A percentile compares a stretch with the other conserved stretches of the same genome.
These are phyloP conservation scores for Pilaira anomala DNA, from an alignment of 192 early-diverging fungal genomes.

Conservation along the genomic window DNA sequence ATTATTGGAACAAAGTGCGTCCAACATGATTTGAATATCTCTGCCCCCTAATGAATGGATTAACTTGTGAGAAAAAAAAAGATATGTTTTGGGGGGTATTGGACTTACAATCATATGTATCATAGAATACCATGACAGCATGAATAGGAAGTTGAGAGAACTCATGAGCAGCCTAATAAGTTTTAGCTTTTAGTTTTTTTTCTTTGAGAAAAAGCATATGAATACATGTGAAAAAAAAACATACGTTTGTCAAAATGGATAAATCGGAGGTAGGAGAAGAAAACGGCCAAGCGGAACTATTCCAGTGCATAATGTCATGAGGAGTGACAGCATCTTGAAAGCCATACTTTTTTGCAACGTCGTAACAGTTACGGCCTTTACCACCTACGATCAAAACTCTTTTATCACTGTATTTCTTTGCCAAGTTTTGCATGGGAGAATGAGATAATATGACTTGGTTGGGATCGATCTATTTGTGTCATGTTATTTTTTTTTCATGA, in stretches of 20 bases:
- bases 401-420: conserved; percentile 53
- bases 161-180: conserved; percentile 18
- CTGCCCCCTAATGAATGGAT: conserved; percentile 72
- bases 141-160: conserved; percentile 55
- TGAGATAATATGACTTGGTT: conserved; percentile 80
- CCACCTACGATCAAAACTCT: conserved; percentile 79
- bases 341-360: conserved; percentile 67
- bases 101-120: conserved; percentile 72
- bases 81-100: no score
- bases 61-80: no score
- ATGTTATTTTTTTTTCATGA: background rate
- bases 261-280: conserved; percentile 24
- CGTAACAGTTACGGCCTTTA: conserved; percentile 47
- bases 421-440: conserved; percentile 77
- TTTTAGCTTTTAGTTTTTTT: no score
- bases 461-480: conserved; percentile 51
- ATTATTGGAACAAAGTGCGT: conserved; percentile 60
- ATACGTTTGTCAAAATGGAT: conserved; percentile 21
- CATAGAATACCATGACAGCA: conserved; percentile 82
- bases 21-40: conserved; percentile 78
- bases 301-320: conserved; percentile 64
- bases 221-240: background rate
- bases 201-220: background rate
- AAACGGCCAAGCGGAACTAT: conserved; percentile 68
- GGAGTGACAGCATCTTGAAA: conserved; percentile 66